A percentile compares a stretch with the other conserved stretches of the same genome.
Evolutionary conservation across 2,329 filamentous ascomycete genomes (phyloP).

Genomic region (Aureobasidium mangrovei): DNA sequence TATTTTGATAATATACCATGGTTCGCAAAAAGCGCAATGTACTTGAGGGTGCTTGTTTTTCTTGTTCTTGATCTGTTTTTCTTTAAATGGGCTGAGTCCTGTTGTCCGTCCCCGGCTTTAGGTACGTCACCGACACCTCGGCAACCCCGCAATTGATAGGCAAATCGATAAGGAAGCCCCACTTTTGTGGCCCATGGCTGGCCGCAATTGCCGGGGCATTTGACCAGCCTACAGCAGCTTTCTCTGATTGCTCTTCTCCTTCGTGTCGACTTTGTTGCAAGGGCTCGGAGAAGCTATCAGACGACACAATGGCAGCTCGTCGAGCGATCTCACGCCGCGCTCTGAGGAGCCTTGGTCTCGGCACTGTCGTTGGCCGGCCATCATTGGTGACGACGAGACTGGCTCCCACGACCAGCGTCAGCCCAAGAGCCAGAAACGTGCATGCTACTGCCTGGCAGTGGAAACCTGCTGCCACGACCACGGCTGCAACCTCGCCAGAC

Average conservation of each 20-base stretch:
- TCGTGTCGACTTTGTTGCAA: too few relatives aligned
- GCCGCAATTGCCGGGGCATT: too few relatives aligned
- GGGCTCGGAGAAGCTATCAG: neutral
- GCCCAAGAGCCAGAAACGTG: conserved; percentile 37
- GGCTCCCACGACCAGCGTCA: conserved; percentile 29
- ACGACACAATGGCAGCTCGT: conserved; percentile 36
- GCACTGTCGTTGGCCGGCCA: conserved; percentile 28
- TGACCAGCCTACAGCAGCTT: too few relatives aligned
- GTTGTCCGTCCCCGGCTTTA: too few relatives aligned
- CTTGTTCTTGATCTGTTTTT: too few relatives aligned
- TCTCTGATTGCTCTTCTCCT: too few relatives aligned
- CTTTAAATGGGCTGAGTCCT: too few relatives aligned
- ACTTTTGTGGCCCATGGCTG: too few relatives aligned
- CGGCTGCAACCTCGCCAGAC: conserved; percentile 40
- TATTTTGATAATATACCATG: conserved; percentile 9
- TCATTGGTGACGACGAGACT: conserved; percentile 32
- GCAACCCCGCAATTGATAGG: too few relatives aligned
- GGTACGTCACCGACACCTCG: too few relatives aligned
- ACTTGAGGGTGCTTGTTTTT: neutral
- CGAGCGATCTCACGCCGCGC: conserved; percentile 35
- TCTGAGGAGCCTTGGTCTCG: conserved; percentile 33
- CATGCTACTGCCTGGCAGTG: conserved; percentile 49
- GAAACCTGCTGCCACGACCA: conserved; percentile 37
- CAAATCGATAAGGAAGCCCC: too few relatives aligned
- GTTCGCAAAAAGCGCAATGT: neutral